A percentile compares a stretch with the other conserved stretches of the same genome.
Evolutionary conservation across 805 yeast genomes (phyloP).

Genomic region (Cyberlindnera japonica): DNA sequence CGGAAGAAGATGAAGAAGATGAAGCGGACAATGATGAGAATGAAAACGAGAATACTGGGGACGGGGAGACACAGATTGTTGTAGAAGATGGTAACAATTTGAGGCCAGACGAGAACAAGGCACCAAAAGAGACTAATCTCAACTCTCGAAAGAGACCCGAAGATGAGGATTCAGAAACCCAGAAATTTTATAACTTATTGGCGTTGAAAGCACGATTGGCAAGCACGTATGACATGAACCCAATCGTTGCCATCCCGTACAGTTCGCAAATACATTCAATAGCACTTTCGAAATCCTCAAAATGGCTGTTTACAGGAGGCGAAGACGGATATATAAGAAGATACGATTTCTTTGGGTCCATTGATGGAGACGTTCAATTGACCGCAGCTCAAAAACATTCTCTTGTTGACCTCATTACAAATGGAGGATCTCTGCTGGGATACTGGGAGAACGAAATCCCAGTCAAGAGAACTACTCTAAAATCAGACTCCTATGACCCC

Average conservation of each 20-base stretch:
- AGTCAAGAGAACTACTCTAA: conserved; percentile 38
- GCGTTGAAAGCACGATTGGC: conserved; percentile 47
- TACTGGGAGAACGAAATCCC: conserved; percentile 99
- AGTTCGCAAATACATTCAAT: conserved; percentile 73
- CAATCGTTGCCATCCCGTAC: conserved; percentile 86
- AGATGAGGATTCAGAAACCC: not conserved
- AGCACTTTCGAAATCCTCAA: conserved; percentile 73
- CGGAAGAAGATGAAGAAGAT: conserved; percentile 9
- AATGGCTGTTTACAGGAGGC: conserved; percentile 91
- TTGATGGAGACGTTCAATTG: conserved; percentile 81
- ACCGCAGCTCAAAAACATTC: conserved; percentile 91
- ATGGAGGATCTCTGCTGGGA: conserved; percentile 76
- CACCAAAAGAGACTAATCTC: not conserved
- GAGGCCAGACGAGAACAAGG: not conserved
- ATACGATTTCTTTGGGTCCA: conserved; percentile 79
- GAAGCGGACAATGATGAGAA: conserved; percentile 8
- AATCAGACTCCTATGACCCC: conserved; percentile 43
- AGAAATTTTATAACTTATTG: conserved; percentile 31
- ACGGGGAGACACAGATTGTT: not conserved
- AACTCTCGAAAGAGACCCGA: not conserved
- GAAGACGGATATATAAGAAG: conserved; percentile 92
- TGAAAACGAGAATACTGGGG: conserved; percentile 3
- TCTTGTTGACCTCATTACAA: conserved; percentile 76
- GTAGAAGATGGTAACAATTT: not conserved
- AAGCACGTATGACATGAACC: conserved; percentile 64